These are phyloP conservation scores for Apiospora kogelbergensis DNA, from an alignment of 2,329 filamentous ascomycete species.

Conservation along the genomic window DNA sequence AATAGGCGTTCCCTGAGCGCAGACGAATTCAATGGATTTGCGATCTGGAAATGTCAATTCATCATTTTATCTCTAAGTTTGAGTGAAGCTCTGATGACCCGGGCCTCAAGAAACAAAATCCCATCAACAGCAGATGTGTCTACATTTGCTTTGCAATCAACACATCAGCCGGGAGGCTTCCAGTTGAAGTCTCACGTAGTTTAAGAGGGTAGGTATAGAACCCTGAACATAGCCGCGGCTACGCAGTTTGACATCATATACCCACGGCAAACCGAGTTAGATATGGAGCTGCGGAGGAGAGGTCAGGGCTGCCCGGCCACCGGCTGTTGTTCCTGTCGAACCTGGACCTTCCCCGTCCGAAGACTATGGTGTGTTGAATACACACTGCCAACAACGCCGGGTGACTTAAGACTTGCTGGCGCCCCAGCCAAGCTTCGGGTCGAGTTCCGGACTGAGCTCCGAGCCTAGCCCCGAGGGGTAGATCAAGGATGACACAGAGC, in stretches of 20 bases:
- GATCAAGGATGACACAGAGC: slow-evolving; percentile 2
- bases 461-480: slow-evolving; percentile 1
- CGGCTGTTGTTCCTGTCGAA: not conserved
- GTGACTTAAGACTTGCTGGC: not conserved
- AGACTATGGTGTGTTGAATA: not conserved
- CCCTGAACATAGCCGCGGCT: not conserved
- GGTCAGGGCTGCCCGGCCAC: not conserved
- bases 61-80: no score
- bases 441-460: slow-evolving; percentile 3
- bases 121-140: no score
- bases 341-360: not conserved
- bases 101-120: no score
- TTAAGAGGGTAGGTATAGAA: not conserved
- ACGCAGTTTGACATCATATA: not conserved
- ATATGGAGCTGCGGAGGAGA: not conserved
- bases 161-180: no score
- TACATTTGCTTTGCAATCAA: no score
- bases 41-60: no score
- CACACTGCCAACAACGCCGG: not conserved
- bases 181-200: no score
- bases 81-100: no score
- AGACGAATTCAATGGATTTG: no score
- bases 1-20: not conserved
- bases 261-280: not conserved
- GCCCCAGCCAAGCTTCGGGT: not conserved